phyloP scores from a whole-genome alignment of 306 rosid species.

The Hippophae gyantsensis region DNA sequence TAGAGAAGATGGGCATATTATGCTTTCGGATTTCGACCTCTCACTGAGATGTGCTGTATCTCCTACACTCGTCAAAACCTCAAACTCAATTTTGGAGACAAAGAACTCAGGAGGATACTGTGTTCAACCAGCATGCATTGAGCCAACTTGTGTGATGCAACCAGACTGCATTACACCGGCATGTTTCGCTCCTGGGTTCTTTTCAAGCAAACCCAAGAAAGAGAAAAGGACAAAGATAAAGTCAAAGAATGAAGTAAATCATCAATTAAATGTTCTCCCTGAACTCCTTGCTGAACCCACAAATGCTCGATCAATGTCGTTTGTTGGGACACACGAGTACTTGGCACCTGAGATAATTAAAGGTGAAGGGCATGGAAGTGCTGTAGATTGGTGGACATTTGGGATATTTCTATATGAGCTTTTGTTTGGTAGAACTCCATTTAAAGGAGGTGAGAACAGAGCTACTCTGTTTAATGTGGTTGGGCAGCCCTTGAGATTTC shows the following conservation, averaged over 20 bases:
- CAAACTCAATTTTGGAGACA: slow-evolving; percentile 42
- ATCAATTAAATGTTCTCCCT: slow-evolving; percentile 69
- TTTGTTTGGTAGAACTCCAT: slow-evolving; percentile 86
- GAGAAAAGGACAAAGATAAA: slow-evolving; percentile 52
- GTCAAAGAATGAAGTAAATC: slow-evolving; percentile 46
- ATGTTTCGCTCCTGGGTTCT: slow-evolving; percentile 60
- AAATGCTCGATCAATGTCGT: slow-evolving; percentile 88
- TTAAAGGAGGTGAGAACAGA: slow-evolving; percentile 72
- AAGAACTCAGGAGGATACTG: slow-evolving; percentile 70
- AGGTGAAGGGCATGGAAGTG: slow-evolving; percentile 98
- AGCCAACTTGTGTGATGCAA: slow-evolving; percentile 71
- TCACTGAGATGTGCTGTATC: slow-evolving; percentile 83
- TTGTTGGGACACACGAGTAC: slow-evolving; percentile 95
- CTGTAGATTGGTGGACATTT: slow-evolving; percentile 99
- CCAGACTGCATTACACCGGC: slow-evolving; percentile 81
- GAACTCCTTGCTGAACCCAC: slow-evolving; percentile 93
- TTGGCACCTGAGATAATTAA: slow-evolving; percentile 88
- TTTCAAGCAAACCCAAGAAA: slow-evolving; percentile 52
- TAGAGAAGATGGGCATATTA: slow-evolving; percentile 95
- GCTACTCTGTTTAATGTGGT: slow-evolving; percentile 93
- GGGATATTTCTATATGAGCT: slow-evolving; percentile 94
- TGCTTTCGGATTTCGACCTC: slow-evolving; percentile 94
- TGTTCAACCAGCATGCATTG: slow-evolving; percentile 68
- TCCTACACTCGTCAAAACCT: slow-evolving; percentile 66
- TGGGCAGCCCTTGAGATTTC: slow-evolving; percentile 87